These are phyloP conservation scores for Licmophora abbreviata DNA, from an alignment of 108 stramenopile species.

Conservation along the genomic window DNA sequence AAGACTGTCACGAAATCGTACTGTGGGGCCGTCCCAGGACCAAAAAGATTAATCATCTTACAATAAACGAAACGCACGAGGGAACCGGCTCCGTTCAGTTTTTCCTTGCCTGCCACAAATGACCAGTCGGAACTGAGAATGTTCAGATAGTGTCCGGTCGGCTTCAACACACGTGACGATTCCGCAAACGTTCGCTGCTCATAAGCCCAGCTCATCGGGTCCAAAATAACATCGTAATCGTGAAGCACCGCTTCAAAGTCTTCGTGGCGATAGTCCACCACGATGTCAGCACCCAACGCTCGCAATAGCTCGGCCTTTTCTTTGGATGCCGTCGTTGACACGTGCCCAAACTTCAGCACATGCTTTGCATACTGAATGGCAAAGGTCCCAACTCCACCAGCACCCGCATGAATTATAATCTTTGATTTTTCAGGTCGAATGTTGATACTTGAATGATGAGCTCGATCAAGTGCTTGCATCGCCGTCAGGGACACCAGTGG, in stretches of 20 bases:
- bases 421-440: neutral
- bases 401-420: slow-evolving; percentile 32
- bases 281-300: slow-evolving; percentile 14
- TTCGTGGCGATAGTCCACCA: slow-evolving; percentile 16
- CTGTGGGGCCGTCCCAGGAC: slow-evolving; percentile 5
- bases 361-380: slow-evolving; percentile 34
- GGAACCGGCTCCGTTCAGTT: slow-evolving; percentile 7
- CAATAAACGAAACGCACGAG: slow-evolving; percentile 6
- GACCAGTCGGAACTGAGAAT: slow-evolving; percentile 24
- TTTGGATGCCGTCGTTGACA: slow-evolving; percentile 20
- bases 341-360: slow-evolving; percentile 11
- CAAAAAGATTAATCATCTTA: slow-evolving; percentile 6
- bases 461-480: slow-evolving; percentile 11
- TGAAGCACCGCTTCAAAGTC: slow-evolving; percentile 14
- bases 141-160: slow-evolving; percentile 19
- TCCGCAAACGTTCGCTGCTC: slow-evolving; percentile 11
- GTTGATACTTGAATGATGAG: too few relatives aligned
- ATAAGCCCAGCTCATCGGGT: slow-evolving; percentile 28
- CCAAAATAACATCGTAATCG: slow-evolving; percentile 23
- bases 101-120: slow-evolving; percentile 13
- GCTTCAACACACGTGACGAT: slow-evolving; percentile 8
- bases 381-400: slow-evolving; percentile 25
- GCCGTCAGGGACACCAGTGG: slow-evolving; percentile 26
- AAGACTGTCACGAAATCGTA: slow-evolving; percentile 14
- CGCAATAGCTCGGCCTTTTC: slow-evolving; percentile 13